phyloP scores from a whole-genome alignment of 2,329 filamentous ascomycete genomes.

The Phialemoniopsis sp. region DNA sequence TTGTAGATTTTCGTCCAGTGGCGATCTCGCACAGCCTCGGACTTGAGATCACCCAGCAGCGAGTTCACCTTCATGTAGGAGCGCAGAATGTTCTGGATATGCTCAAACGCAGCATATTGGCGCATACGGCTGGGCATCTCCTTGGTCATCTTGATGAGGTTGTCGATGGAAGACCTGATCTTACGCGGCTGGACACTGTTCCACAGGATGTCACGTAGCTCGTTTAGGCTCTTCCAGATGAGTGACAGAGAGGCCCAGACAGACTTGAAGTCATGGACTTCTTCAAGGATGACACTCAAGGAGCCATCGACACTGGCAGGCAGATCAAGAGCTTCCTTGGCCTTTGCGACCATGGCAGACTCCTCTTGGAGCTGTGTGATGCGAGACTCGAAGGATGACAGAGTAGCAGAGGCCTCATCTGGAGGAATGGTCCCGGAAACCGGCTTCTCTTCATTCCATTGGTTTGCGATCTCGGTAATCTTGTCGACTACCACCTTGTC shows the following conservation, averaged over 20 bases:
- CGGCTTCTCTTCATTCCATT: slow-evolving; percentile 97
- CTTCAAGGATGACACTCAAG: slow-evolving; percentile 83
- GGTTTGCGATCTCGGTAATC: slow-evolving; percentile 75
- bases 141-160: slow-evolving; percentile 94
- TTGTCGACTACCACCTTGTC: slow-evolving; percentile 88
- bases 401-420: slow-evolving; percentile 77
- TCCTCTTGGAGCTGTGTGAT: slow-evolving; percentile 84
- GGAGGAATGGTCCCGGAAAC: slow-evolving; percentile 92
- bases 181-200: slow-evolving; percentile 93
- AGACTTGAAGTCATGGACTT: slow-evolving; percentile 97
- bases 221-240: slow-evolving; percentile 94
- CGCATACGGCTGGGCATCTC: slow-evolving; percentile 99
- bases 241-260: slow-evolving; percentile 95
- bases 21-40: slow-evolving; percentile 90
- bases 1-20: slow-evolving; percentile 99
- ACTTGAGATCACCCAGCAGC: slow-evolving; percentile 85
- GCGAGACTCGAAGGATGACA: slow-evolving; percentile 77
- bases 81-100: slow-evolving; percentile 87
- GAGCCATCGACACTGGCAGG: slow-evolving; percentile 74
- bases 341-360: slow-evolving; percentile 89
- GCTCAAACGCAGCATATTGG: slow-evolving; percentile 99
- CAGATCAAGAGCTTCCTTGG: slow-evolving; percentile 93
- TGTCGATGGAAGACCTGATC: slow-evolving; percentile 82
- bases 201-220: slow-evolving; percentile 90
- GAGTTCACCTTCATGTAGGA: slow-evolving; percentile 88